phyloP scores from a whole-genome alignment of 2,329 filamentous ascomycete species.

The Diaporthe destruens region DNA sequence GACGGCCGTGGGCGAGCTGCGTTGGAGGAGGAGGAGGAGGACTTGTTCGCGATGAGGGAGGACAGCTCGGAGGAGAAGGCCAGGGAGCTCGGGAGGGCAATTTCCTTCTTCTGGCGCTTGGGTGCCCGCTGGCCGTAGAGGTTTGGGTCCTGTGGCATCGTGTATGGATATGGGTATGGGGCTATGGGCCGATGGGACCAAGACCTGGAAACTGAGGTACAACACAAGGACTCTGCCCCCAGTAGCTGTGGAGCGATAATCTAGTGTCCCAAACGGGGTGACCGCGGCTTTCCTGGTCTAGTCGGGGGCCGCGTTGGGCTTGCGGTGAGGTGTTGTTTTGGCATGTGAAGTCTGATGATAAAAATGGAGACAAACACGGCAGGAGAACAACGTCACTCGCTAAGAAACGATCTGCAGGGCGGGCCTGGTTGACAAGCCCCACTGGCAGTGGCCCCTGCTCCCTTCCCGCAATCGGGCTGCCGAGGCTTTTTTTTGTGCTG shows the following conservation, averaged over 20 bases:
- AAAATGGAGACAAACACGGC: constrained; percentile 8
- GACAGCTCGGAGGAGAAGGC: constrained; percentile 91
- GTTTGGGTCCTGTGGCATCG: constrained; percentile 74
- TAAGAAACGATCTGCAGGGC: constrained; percentile 21
- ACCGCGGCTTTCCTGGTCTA: constrained; percentile 15
- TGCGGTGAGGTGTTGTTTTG: constrained; percentile 15
- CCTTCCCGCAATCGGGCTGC: constrained; percentile 26
- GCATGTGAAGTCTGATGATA: constrained; percentile 39
- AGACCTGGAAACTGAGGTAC: neutral
- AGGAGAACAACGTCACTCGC: constrained; percentile 26
- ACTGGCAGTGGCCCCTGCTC: constrained; percentile 32
- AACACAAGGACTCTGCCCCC: neutral
- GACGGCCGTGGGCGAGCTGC: constrained; percentile 65
- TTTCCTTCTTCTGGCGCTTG: constrained; percentile 77
- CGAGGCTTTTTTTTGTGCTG: constrained; percentile 5
- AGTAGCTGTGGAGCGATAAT: constrained; percentile 11
- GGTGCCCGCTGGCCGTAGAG: constrained; percentile 82
- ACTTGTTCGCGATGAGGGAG: constrained; percentile 73
- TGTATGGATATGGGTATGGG: constrained; percentile 23
- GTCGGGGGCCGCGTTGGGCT: neutral
- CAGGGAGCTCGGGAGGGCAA: constrained; percentile 78
- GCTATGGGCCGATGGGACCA: neutral
- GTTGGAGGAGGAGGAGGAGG: constrained; percentile 52
- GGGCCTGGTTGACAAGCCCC: constrained; percentile 1
- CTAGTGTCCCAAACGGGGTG: neutral